Conservation (phyloP, 225 moss, liverwort and hornwort species). For the Asterella californica region DNA sequence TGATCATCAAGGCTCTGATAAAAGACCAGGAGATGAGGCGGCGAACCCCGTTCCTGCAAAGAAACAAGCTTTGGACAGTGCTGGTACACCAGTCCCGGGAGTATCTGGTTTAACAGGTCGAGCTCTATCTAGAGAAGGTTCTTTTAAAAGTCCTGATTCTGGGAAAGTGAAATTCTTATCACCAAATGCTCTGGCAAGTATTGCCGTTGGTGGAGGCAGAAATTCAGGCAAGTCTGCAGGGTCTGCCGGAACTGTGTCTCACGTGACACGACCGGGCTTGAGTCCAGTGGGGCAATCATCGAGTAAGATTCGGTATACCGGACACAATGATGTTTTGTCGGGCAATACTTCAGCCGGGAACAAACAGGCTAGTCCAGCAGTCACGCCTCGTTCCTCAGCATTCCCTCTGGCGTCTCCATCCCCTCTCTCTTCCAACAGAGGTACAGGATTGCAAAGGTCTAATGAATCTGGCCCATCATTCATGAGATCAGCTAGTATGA, state of each 20-base stretch:
- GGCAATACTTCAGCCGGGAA: conserved; percentile 5
- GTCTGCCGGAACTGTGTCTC: conserved; percentile 36
- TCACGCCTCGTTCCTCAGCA: conserved; percentile 21
- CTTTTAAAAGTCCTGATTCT: conserved; percentile 65
- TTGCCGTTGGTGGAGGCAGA: conserved; percentile 49
- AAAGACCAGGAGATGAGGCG: conserved; percentile 54
- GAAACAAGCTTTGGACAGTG: conserved; percentile 53
- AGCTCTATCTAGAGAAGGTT: conserved; percentile 55
- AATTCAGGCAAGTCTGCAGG: conserved; percentile 46
- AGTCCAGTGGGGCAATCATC: conserved; percentile 18
- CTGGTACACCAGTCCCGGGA: conserved; percentile 29
- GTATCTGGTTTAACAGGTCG: conserved; percentile 40
- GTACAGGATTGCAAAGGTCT: conserved; percentile 17
- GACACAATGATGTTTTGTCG: conserved; percentile 3
- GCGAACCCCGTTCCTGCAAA: conserved; percentile 49
- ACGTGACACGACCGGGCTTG: conserved; percentile 18
- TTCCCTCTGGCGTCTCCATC: conserved; percentile 3
- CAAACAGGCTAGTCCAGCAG: conserved; percentile 21
- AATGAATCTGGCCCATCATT: conserved; percentile 21
- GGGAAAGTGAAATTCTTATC: conserved; percentile 88
- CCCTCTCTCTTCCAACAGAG: conserved; percentile 12
- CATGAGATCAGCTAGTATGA: conserved; percentile 21
- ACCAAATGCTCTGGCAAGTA: conserved; percentile 59
- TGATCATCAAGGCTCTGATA: conserved; percentile 45
- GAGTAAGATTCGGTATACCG: conserved; percentile 25